Conservation (phyloP, 208 protist species). For the Crithidia fasciculata region DNA sequence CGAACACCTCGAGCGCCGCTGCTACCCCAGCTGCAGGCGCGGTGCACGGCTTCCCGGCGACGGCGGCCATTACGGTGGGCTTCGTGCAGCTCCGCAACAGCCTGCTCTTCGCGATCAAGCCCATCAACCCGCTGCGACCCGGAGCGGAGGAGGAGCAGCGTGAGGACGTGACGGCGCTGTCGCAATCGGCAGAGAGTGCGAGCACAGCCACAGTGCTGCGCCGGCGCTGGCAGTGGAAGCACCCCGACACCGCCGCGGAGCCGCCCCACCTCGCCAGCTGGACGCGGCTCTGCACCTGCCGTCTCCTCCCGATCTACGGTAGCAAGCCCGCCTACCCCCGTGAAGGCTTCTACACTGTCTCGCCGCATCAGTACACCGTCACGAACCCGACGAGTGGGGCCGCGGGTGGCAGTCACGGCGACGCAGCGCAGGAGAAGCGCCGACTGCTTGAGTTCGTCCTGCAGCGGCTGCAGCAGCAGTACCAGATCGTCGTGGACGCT, state of each 20-base stretch:
- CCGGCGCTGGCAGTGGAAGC: constrained; percentile 77
- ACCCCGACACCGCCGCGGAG: constrained; percentile 55
- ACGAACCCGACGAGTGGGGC: constrained; percentile 17
- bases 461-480: constrained; percentile 86
- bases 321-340: constrained; percentile 71
- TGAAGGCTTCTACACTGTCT: constrained; percentile 76
- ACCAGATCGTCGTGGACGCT: constrained; percentile 83
- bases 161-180: constrained; percentile 28
- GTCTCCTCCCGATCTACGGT: constrained; percentile 81
- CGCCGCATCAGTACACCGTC: constrained; percentile 82
- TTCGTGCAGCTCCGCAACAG: constrained; percentile 79
- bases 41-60: not conserved
- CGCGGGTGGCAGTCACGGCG: constrained; percentile 9
- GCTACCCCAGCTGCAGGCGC: no score
- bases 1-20: no score
- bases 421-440: constrained; percentile 28
- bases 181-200: constrained; percentile 53
- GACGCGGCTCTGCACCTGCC: constrained; percentile 70
- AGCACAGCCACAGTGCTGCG: constrained; percentile 71
- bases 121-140: constrained; percentile 55
- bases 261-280: constrained; percentile 51
- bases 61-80: constrained; percentile 39
- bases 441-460: constrained; percentile 80
- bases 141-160: constrained; percentile 26
- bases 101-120: constrained; percentile 79